phyloP scores from a whole-genome alignment of 2,329 filamentous ascomycete genomes.

The Fusarium heterosporum region DNA sequence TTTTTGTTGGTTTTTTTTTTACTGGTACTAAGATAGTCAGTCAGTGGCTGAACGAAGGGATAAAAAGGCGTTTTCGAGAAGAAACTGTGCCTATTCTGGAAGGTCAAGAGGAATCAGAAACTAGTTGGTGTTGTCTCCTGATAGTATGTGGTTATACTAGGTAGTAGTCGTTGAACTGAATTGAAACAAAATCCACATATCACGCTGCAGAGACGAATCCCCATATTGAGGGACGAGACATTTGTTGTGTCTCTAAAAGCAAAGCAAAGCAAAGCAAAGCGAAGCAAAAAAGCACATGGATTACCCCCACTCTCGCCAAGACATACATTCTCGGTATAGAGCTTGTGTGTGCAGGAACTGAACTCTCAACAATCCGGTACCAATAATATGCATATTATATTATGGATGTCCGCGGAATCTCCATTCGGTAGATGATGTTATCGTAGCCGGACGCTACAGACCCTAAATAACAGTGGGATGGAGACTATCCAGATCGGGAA shows the following conservation, averaged over 20 bases:
- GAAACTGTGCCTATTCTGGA: slow-evolving; percentile 19
- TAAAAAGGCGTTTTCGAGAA: slow-evolving; percentile 23
- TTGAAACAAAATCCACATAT: neutral
- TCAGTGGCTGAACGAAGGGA: neutral
- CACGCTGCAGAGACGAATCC: neutral
- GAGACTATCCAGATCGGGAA: slow-evolving; percentile 13
- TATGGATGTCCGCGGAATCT: neutral
- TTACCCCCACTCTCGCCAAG: too few relatives aligned
- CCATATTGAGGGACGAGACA: too few relatives aligned
- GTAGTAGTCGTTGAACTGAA: neutral
- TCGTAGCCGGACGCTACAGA: neutral
- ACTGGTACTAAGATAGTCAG: too few relatives aligned
- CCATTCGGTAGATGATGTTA: slow-evolving; percentile 12
- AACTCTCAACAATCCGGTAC: too few relatives aligned
- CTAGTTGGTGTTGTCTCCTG: neutral
- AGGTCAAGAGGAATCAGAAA: slow-evolving; percentile 15
- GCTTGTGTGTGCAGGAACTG: too few relatives aligned
- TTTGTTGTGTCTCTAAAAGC: too few relatives aligned
- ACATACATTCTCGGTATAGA: too few relatives aligned
- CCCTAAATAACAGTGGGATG: neutral
- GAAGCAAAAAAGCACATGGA: too few relatives aligned
- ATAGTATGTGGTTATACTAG: too few relatives aligned
- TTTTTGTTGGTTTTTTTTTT: too few relatives aligned
- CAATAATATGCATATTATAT: neutral
- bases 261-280: too few relatives aligned